Base-by-base conservation (phyloP, 306 rosid species). In the Ochetophila trinervis region DNA sequence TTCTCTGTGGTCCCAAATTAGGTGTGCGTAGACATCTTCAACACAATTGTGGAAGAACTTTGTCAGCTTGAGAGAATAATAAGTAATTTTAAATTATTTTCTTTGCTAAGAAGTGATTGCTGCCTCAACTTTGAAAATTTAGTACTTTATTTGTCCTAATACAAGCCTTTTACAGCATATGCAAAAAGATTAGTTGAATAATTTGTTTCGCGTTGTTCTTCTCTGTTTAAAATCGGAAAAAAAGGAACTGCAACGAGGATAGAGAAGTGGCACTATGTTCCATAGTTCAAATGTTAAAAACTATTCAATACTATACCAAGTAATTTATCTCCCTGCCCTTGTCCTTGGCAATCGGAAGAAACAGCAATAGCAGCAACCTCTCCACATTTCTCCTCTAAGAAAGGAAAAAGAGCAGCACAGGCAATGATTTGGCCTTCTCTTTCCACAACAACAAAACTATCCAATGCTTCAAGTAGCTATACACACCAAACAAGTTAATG, bases 381-480 rank as follows among this genome's bases (percentile, higher is more conserved):
- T 56, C 91, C 99, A 70, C 95, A 90, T 76, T 70, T 90, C 66
- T 90, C 96, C 76, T 83, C 88, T 45, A 42, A 75, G 86, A 72
- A 90, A 66, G 95, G 97, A 62, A 86, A 77, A 62, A 94, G 96
- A 32, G 88, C 96, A 73, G 86, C 97, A 64, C 96, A 94, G 5
- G 97, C 99, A 78, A 90, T 88, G 73, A 94, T 85, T 59, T 94
- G 96, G 61, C 99, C 99, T 80, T 94, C 99, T 83, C 99, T 83
- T 79, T 90, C 97, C 75, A 94, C 83, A 58, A 94, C 91, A 32
- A 80, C 16, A 16, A 84, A 88, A 12, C 84, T 80, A 65, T 86
- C 79, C 86, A 94, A 42, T 10, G 90, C 36, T 73, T 69, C 70
- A 64, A 67, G 86, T 75, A 94, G 76, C 99, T 94, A 77, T 52